Base-by-base conservation (phyloP, 2,329 filamentous ascomycete species). In the Botryotinia narcissicola region DNA sequence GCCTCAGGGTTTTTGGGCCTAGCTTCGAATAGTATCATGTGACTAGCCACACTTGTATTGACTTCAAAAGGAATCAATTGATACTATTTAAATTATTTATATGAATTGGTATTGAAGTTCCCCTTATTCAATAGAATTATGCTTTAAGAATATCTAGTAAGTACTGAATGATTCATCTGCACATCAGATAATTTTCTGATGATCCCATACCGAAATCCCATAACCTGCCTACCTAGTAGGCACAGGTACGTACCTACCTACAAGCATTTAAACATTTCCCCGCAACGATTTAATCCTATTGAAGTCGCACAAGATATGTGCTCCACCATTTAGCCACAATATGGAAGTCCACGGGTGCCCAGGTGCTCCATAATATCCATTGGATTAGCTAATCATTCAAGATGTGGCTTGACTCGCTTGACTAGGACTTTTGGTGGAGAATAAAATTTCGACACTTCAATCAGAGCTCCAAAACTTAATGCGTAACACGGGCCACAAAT, bases 351-450 rank as follows among this genome's bases (percentile, higher is more conserved):
- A n/a, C n/a, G n/a, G n/a, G n/a, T n/a, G n/a, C n/a, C n/a, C 32
- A 32, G 32, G 7, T 32, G 29, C 14, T 4, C 29, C 29, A 62
- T 40, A n/a, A 7, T 25, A 35, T n/a, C n/a, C n/a, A n/a, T n/a
- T n/a, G n/a, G n/a, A n/a, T 67, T 67, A 67, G 32, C 22, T 67
- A 67, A 67, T 37, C 63, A 67, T 40, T 51, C 14, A 8, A 51
- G 44, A 12, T 67, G 44, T 67, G 46, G 63, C 63, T 67, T 37
- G 29, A n/a, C 32, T 32, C 32, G 32, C 32, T 32, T 32, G 32
- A 32, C 32, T 32, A 32, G 32, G 32, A 61, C 59, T 37, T 5
- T 40, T n/a, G 12, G 22, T n/a, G 59, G 14, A 35, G 20, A 37
- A 20, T n/a, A 32, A 51, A 29, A 22, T 46, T 42, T 63, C 35